Base-by-base conservation (phyloP, 2,329 filamentous ascomycete genomes). In the Microsporum canis region DNA sequence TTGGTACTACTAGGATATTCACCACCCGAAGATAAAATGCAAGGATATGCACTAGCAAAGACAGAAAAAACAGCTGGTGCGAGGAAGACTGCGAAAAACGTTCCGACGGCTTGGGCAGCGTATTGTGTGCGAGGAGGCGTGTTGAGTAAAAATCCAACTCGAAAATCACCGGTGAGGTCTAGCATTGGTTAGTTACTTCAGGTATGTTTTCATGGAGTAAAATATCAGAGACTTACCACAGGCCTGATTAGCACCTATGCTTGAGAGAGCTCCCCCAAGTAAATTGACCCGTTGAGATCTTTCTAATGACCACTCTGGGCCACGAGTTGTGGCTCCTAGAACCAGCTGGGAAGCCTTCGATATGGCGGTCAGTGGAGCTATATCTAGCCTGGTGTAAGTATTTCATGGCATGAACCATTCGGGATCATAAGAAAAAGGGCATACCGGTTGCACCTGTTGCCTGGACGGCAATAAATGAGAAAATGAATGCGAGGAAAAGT, bases 281-380 rank as follows among this genome's bases (percentile, higher is more conserved):
- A 88, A 72, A 75, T 88, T 88, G 72, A 88, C 79, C 58, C 78
- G 76, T 73, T 87, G 85, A 0, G 84, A 83, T 14, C 80, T 71
- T 5, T 73, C 66, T 60, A 81, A 65, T 1, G 72, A 67, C 71
- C 79, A 59, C 14, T 34, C 57, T 5, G 57, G 81, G 64, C 79
- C 74, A 61, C 80, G 76, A 64, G 80, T 78, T 43, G 79, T 78
- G 39, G 84, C 87, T 34, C 85, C 85, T 55, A 86, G 84, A 60
- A 88, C 79, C 61, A 88, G 81, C 75, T 88, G 85, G 1, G 84
- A 85, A 3, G 85, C 85, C 73, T 88, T 88, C 65, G 84, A 80
- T 0, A 83, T 83, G 2, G 85, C 84, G 2, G 85, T 87, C 1
- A 88, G 75, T 0, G 85, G 85, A 0, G 84, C 84, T 66, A 81